These are phyloP conservation scores for Huntiella omanensis DNA, from an alignment of 2,329 filamentous ascomycete genomes.

Conservation along the genomic window DNA sequence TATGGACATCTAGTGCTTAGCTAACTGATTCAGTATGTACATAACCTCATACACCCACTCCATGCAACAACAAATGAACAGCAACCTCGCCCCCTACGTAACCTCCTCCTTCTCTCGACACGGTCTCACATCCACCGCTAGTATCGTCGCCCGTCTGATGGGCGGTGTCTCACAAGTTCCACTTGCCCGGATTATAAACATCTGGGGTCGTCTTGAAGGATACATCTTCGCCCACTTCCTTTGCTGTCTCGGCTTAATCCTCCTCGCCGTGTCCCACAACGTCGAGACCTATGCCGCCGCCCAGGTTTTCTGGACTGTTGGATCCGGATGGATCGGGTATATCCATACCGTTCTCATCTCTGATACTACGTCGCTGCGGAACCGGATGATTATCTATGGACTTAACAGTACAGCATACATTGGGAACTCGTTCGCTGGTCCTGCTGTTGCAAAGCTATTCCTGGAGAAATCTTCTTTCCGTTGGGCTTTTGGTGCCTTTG, in stretches of 20 bases:
- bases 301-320: conserved; percentile 47
- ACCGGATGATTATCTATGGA: conserved; percentile 44
- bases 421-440: conserved; percentile 45
- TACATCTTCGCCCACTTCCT: conserved; percentile 34
- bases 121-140: conserved; percentile 32
- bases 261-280: conserved; percentile 46
- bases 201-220: conserved; percentile 47
- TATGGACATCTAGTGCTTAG: neutral
- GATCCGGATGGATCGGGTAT: conserved; percentile 26
- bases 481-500: conserved; percentile 49
- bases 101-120: conserved; percentile 33
- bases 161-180: conserved; percentile 44
- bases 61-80: conserved; percentile 21
- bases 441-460: conserved; percentile 34
- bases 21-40: neutral
- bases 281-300: conserved; percentile 44
- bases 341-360: conserved; percentile 40
- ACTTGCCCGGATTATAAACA: conserved; percentile 46
- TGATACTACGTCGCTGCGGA: conserved; percentile 46
- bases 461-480: conserved; percentile 37
- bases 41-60: conserved; percentile 13
- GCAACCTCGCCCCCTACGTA: conserved; percentile 26
- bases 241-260: conserved; percentile 33
- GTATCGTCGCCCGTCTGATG: conserved; percentile 34
- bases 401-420: conserved; percentile 48